Conservation (phyloP, 345 rosid species). For the Rhodamnia rubescens region DNA sequence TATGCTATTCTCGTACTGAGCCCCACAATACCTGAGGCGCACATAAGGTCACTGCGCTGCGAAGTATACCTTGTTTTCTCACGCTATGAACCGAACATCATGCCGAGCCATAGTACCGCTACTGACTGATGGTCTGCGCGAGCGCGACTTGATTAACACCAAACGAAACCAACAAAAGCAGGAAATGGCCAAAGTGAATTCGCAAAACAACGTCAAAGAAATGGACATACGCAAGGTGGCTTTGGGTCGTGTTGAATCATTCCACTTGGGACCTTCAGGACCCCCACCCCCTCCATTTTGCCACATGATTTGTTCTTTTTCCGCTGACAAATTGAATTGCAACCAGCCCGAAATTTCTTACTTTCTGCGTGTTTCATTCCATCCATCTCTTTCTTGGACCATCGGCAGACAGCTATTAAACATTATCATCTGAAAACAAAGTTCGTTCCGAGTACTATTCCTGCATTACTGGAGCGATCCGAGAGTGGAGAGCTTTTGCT, state of each 20-base stretch:
- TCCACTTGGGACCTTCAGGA: constrained; percentile 12
- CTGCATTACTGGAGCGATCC: neutral
- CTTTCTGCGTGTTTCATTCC: constrained; percentile 44
- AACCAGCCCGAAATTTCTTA: constrained; percentile 35
- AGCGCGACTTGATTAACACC: neutral
- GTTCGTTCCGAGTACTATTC: neutral
- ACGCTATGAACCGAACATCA: neutral
- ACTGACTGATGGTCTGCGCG: neutral
- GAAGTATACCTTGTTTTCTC: neutral
- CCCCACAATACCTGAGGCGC: neutral
- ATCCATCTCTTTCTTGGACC: constrained; percentile 13
- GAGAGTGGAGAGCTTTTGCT: neutral
- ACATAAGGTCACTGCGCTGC: neutral
- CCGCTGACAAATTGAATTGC: constrained; percentile 5
- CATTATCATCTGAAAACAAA: constrained; percentile 14
- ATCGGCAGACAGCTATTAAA: constrained; percentile 1
- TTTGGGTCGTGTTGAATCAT: neutral
- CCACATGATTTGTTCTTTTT: constrained; percentile 26
- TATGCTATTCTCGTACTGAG: neutral
- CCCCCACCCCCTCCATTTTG: constrained; percentile 25
- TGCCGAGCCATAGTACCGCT: neutral
- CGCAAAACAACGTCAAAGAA: neutral
- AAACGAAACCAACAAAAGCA: neutral
- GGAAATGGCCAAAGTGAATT: neutral
- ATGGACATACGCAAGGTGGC: neutral